Conservation (phyloP, 352 stramenopile genomes). For the Phytophthora agathidicida region DNA sequence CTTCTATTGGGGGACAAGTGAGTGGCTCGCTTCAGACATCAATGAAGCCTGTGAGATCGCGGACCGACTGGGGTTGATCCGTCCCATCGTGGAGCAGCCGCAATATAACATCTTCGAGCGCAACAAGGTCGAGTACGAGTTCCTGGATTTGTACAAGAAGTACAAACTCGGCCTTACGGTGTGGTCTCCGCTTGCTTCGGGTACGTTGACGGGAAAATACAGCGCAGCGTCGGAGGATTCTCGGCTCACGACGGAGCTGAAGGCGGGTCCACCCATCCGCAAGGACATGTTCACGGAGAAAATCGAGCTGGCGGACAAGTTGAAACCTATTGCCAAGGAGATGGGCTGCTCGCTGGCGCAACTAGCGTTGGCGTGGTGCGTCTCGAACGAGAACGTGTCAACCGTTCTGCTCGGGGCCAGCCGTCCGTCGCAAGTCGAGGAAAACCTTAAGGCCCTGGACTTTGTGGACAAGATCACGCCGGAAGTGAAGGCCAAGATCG, state of each 20-base stretch:
- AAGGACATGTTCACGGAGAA: conserved; percentile 2
- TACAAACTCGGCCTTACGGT: conserved; percentile 18
- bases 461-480: conserved; percentile 12
- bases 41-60: conserved; percentile 3
- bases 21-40: conserved; percentile 3
- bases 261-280: conserved; percentile 40
- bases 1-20: conserved; percentile 4
- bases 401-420: conserved; percentile 18
- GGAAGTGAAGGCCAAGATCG: conserved; percentile 9
- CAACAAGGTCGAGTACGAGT: conserved; percentile 28
- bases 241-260: conserved; percentile 27
- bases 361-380: conserved; percentile 11
- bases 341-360: conserved; percentile 9
- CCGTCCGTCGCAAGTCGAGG: conserved; percentile 7
- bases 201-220: conserved; percentile 15
- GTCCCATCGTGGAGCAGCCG: conserved; percentile 3
- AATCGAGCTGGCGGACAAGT: conserved; percentile 5
- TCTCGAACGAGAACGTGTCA: conserved; percentile 9
- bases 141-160: conserved; percentile 19
- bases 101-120: conserved; percentile 11
- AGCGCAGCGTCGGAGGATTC: conserved; percentile 4
- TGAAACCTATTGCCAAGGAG: conserved; percentile 8
- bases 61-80: background rate
- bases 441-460: conserved; percentile 12
- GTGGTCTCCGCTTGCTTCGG: conserved; percentile 1